These are phyloP conservation scores for Mentha longifolia DNA, from an alignment of 257 asterid species.

Conservation along the genomic window DNA sequence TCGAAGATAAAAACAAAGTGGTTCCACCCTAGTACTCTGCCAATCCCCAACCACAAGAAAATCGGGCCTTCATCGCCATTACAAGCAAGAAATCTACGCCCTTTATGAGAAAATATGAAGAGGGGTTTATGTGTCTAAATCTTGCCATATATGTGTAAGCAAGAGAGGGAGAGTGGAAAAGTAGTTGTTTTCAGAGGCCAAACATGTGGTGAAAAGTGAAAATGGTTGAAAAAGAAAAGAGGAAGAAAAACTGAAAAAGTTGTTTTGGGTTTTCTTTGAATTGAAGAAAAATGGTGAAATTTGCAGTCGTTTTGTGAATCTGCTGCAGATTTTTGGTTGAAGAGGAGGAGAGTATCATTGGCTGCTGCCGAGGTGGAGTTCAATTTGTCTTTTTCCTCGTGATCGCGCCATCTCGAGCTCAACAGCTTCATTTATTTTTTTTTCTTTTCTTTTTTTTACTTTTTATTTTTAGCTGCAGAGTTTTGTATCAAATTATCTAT, in stretches of 20 bases:
- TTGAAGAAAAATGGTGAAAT: not conserved
- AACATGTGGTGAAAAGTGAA: conserved; percentile 45
- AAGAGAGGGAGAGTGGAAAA: conserved; percentile 16
- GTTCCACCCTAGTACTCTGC: not conserved
- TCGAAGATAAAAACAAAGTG: conserved; percentile 19
- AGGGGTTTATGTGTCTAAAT: conserved; percentile 21
- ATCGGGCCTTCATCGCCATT: conserved; percentile 11
- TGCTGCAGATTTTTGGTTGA: not conserved
- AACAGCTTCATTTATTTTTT: too few relatives aligned
- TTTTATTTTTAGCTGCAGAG: not conserved
- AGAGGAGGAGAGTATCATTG: not conserved
- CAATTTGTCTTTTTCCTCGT: conserved; percentile 9
- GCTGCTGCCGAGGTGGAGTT: conserved; percentile 18
- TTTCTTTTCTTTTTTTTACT: too few relatives aligned
- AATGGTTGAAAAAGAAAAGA: not conserved
- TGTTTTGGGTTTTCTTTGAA: not conserved
- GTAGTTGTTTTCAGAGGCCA: conserved; percentile 47
- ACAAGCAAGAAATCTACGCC: conserved; percentile 21
- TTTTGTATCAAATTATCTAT: too few relatives aligned
- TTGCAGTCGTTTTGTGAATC: not conserved
- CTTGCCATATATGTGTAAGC: conserved; percentile 23
- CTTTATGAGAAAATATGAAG: conserved; percentile 3
- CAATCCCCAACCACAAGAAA: conserved; percentile 26
- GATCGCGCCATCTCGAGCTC: not conserved
- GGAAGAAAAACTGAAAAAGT: not conserved